Evolutionary conservation across 352 stramenopile species (phyloP).

Genomic region (Phytophthora rubi): DNA sequence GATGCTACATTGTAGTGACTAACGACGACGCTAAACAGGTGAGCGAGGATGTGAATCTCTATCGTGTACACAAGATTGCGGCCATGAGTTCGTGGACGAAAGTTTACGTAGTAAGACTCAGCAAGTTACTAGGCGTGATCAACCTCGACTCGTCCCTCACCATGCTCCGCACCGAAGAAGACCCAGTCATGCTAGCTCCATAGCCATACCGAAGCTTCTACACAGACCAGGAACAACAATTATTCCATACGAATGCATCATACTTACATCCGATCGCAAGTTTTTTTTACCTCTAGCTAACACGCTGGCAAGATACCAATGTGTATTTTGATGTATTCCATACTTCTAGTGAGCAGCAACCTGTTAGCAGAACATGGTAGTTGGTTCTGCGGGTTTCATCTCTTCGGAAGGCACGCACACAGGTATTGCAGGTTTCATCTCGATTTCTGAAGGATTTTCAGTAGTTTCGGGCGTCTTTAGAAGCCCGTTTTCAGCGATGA

Average conservation of each 20-base stretch:
- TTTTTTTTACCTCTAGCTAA: too few species aligned
- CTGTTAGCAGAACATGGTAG: constrained; percentile 23
- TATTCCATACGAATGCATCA: neutral
- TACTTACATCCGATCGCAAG: too few species aligned
- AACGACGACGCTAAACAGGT: constrained; percentile 38
- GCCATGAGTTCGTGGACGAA: constrained; percentile 86
- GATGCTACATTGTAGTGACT: neutral
- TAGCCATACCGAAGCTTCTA: constrained; percentile 10
- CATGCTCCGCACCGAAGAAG: constrained; percentile 61
- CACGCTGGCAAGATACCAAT: neutral
- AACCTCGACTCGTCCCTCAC: constrained; percentile 75
- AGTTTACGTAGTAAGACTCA: constrained; percentile 81
- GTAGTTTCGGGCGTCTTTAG: neutral
- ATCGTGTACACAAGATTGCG: constrained; percentile 77
- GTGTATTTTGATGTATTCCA: neutral
- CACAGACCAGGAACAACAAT: neutral
- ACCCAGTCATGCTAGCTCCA: constrained; percentile 41
- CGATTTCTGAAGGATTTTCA: neutral
- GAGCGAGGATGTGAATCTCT: constrained; percentile 72
- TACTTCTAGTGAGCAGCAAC: neutral
- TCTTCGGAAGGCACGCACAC: constrained; percentile 13
- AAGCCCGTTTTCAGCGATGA: constrained; percentile 16
- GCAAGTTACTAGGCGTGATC: constrained; percentile 74
- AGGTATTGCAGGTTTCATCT: constrained; percentile 20
- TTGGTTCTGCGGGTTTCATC: constrained; percentile 12